Percentiles rank a stretch among this genome's conserved stretches.
Evolutionary conservation across 768 basidiomycete genomes (phyloP).

Genomic region (Lactifluus echinatus): DNA sequence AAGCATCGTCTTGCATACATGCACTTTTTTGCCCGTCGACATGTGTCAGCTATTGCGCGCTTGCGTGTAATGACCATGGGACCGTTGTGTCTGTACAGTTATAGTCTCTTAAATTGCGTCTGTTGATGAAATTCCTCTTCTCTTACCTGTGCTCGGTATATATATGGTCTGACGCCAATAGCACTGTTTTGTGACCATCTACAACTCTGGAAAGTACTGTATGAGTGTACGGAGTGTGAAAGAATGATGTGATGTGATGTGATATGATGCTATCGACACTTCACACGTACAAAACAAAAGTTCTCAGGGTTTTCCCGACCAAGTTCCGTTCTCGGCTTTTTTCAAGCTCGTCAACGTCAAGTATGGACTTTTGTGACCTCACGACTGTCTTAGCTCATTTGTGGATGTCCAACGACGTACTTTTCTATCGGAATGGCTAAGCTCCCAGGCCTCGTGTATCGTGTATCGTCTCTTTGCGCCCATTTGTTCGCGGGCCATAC

Average conservation of each 20-base stretch:
- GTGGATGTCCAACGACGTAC: no score
- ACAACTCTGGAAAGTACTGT: background rate
- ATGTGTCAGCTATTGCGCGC: background rate
- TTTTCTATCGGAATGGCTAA: no score
- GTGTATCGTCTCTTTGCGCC: no score
- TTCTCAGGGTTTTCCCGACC: no score
- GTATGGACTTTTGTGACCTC: background rate
- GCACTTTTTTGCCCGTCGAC: background rate
- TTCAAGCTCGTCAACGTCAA: no score
- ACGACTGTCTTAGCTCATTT: no score
- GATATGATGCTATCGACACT: no score
- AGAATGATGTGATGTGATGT: no score
- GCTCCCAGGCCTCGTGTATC: background rate
- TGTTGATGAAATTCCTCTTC: constrained; percentile 1
- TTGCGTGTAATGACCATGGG: constrained; percentile 5
- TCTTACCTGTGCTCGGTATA: constrained; percentile 4
- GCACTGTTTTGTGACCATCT: background rate
- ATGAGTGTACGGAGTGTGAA: background rate
- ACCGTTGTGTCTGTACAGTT: constrained; percentile 7
- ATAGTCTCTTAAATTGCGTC: constrained; percentile 10
- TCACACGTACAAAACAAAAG: no score
- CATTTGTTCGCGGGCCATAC: no score
- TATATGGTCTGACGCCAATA: constrained; percentile 2
- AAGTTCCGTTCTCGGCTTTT: no score
- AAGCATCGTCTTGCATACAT: constrained; percentile 22